Evolutionary conservation across 192 early-diverging fungal species (phyloP).

Genomic region (Radiomyces spectabilis): DNA sequence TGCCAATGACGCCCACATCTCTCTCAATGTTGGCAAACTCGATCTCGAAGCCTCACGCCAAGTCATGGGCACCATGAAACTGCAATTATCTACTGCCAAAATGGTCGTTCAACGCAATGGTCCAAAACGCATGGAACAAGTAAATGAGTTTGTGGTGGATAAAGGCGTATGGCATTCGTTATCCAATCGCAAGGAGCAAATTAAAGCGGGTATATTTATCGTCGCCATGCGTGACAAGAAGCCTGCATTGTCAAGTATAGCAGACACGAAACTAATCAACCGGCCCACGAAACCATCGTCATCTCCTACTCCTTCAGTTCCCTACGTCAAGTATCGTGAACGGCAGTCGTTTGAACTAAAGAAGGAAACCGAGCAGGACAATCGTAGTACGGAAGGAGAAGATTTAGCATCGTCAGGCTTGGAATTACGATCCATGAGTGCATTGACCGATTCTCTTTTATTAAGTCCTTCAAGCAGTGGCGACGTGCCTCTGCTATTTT

Average conservation of each 20-base stretch:
- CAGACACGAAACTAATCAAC: background rate
- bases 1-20: slow-evolving; percentile 10
- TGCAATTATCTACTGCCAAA: slow-evolving; percentile 14
- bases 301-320: background rate
- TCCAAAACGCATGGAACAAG: slow-evolving; percentile 13
- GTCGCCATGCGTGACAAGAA: slow-evolving; percentile 19
- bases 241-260: too few relatives aligned
- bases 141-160: slow-evolving; percentile 20
- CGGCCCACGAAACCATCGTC: background rate
- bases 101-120: slow-evolving; percentile 14
- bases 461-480: too few relatives aligned
- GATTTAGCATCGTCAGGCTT: too few relatives aligned
- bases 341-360: too few relatives aligned
- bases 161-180: slow-evolving; percentile 21
- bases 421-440: too few relatives aligned
- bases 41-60: slow-evolving; percentile 2
- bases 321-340: too few relatives aligned
- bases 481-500: too few relatives aligned
- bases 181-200: background rate
- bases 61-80: slow-evolving; percentile 1
- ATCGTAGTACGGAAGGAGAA: too few relatives aligned
- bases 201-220: slow-evolving; percentile 27
- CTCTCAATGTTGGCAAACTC: background rate
- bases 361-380: too few relatives aligned
- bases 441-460: too few relatives aligned